Base-by-base conservation (phyloP, 2,329 filamentous ascomycete species). In the Ceratocystis cubensis region DNA sequence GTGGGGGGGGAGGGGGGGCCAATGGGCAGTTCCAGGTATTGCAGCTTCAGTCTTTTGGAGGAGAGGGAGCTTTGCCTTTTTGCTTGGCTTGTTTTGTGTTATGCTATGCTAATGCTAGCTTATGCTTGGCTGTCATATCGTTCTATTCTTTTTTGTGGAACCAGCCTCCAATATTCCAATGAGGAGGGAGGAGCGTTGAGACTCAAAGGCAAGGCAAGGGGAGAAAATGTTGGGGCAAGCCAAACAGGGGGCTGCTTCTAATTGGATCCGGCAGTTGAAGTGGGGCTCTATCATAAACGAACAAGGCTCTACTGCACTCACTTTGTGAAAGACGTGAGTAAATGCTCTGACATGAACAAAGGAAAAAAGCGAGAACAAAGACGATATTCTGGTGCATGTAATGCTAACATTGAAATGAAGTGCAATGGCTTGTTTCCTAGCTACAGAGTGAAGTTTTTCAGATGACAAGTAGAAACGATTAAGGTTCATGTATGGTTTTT, bases 171-270 rank as follows among this genome's bases (percentile, higher is more conserved):
- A 37, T 13, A 37, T 13, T 61, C 33, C 25, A 61, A 61, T 22
- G 3, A 62, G 15, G 13, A 33, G 56, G 25, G 28, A 44, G 28
- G 17, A 3, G 25, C 48, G 48, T 53, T 53, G 48, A 53, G 48
- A 28, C 13, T 28, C 8, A 17, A 45, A 28, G 28, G 28, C 28
- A 28, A 28, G 28, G 28, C 28, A 28, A 28, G 28, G 41, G 15
- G 30, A 62, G 30, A 62, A 62, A 62, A 62, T 62, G 59, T 62
- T 62, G 59, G 41, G 59, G 59, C 33, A 63, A 66, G 66, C 46
- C 28, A 30, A 25, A 65, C 56, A 61, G 57, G 53, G 62, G 33
- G 61, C 37, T 53, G 25, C 22, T 15, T 25, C 28, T 13, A 10
- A 44, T 33, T 62, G 33, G 59, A 22, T 44, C 30, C n/a, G 41